phyloP scores from a whole-genome alignment of 2,329 filamentous ascomycete species.

The Alternaria alternata region DNA sequence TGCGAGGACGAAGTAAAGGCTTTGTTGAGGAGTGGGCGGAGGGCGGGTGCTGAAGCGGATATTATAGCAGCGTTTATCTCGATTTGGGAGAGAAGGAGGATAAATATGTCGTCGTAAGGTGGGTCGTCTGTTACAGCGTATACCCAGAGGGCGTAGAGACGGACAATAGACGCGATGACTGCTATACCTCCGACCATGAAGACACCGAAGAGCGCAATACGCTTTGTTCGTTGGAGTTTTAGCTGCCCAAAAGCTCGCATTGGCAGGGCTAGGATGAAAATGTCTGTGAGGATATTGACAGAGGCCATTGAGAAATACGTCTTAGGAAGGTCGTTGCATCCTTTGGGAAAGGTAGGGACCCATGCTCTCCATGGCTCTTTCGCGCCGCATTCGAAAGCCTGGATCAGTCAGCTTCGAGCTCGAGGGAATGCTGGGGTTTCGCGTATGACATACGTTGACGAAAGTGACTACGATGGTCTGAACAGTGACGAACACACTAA shows the following conservation, averaged over 20 bases:
- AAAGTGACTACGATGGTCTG: slow-evolving; percentile 23
- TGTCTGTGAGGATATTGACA: slow-evolving; percentile 30
- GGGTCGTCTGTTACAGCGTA: slow-evolving; percentile 27
- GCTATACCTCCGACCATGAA: slow-evolving; percentile 30
- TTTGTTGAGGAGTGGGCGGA: slow-evolving; percentile 47
- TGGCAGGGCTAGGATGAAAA: slow-evolving; percentile 28
- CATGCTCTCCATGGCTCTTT: slow-evolving; percentile 23
- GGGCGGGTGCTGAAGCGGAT: slow-evolving; percentile 50
- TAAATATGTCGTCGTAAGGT: slow-evolving; percentile 26
- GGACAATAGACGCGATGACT: slow-evolving; percentile 30
- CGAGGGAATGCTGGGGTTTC: background rate
- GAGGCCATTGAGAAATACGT: slow-evolving; percentile 31
- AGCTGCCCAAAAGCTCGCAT: slow-evolving; percentile 26
- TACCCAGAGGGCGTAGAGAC: slow-evolving; percentile 28
- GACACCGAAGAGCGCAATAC: slow-evolving; percentile 28
- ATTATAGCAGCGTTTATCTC: slow-evolving; percentile 55
- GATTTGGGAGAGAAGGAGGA: slow-evolving; percentile 52
- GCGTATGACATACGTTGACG: slow-evolving; percentile 20
- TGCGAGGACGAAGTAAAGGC: slow-evolving; percentile 14
- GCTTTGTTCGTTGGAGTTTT: slow-evolving; percentile 24
- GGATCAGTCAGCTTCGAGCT: background rate
- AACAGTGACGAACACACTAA: slow-evolving; percentile 14
- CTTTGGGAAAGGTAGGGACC: slow-evolving; percentile 27
- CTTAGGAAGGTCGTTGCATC: slow-evolving; percentile 28
- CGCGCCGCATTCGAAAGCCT: slow-evolving; percentile 32